A percentile compares a stretch with the other conserved stretches of the same genome.
Conservation (phyloP, 108 stramenopile species). For the Bacterosira constricta region DNA sequence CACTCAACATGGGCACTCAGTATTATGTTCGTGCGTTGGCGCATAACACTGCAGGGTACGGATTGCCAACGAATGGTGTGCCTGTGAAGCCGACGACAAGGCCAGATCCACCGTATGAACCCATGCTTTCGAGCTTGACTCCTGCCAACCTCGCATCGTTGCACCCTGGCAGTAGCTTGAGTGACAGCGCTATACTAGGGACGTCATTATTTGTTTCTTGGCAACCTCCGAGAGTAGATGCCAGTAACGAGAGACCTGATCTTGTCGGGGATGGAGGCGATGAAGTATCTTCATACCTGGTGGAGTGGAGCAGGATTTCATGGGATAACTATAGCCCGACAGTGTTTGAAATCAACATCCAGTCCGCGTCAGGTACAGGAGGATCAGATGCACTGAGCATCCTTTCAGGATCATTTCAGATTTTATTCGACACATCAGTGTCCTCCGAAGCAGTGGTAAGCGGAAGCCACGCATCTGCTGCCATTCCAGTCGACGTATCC, state of each 20-base stretch:
- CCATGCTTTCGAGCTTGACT: conserved; percentile 36
- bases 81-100: conserved; percentile 57
- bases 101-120: conserved; percentile 55
- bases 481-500: conserved; percentile 45
- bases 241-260: conserved; percentile 44
- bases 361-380: conserved; percentile 26
- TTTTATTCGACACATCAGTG: conserved; percentile 30
- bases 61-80: conserved; percentile 31
- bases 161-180: conserved; percentile 1
- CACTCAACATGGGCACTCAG: conserved; percentile 61
- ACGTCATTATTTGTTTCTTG: conserved; percentile 56
- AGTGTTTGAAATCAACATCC: conserved; percentile 40
- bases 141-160: conserved; percentile 18
- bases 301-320: conserved; percentile 58
- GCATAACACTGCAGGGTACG: conserved; percentile 66
- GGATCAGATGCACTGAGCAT: conserved; percentile 35
- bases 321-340: conserved; percentile 44
- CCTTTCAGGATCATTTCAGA: conserved; percentile 41
- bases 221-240: conserved; percentile 49
- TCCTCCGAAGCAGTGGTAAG: conserved; percentile 18
- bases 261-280: conserved; percentile 60
- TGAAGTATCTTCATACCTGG: conserved; percentile 50
- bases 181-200: conserved; percentile 36
- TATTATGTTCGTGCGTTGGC: conserved; percentile 76
- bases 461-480: conserved; percentile 38